Evolutionary conservation across 371 early-diverging fungal genomes (phyloP), one percentile per base, ranked within the genome.

Genomic region (Lichtheimia ornata): DNA sequence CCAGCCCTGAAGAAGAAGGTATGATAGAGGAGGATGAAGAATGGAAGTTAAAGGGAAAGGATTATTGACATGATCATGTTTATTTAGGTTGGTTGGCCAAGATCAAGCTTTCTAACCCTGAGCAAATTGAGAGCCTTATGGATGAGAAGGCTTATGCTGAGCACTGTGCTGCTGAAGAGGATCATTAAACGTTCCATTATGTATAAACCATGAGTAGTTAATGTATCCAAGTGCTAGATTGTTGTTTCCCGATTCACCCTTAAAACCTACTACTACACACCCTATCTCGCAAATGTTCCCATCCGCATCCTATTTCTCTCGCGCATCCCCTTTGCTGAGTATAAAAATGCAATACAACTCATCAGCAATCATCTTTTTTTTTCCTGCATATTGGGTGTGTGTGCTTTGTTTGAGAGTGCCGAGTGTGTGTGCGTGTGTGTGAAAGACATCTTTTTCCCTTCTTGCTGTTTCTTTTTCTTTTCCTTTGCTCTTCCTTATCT

Each of bases 51-150:
- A 11, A 35, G 6, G 9, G 2, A 9, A 5, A 11, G 11, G 11
- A 17, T 45, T 3, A 30, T 24, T 41, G 49, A 45, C 43, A 30
- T 13, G 56, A 28, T 58, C 25, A 20, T 18, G 22, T 24, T 59
- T 52, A 63, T 55, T 55, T 70, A 93, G 95, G 94, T 61, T 97
- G 97, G 97, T 82, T 96, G 52, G 93, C 89, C 72, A 94, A 96
- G 87, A 90, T 97, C 72, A 82, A 94, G 83, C 51, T 97, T 53
- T 74, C 84, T 14, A 64, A 86, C 69, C 71, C 79, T 52, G 77
- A 67, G 4, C 88, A 96, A 72, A 56, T 96, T 49, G 84, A 91
- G 2, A 63, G 68, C 11, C 85, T 97, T 60, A 64, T 97, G 66
- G 87, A 90, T 68, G 88, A 88, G 72, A 70, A 69, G 5, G 84